Evolutionary conservation across 371 early-diverging fungal genomes (phyloP), one percentile per base, ranked within the genome.

Genomic region (Mortierella sp.): DNA sequence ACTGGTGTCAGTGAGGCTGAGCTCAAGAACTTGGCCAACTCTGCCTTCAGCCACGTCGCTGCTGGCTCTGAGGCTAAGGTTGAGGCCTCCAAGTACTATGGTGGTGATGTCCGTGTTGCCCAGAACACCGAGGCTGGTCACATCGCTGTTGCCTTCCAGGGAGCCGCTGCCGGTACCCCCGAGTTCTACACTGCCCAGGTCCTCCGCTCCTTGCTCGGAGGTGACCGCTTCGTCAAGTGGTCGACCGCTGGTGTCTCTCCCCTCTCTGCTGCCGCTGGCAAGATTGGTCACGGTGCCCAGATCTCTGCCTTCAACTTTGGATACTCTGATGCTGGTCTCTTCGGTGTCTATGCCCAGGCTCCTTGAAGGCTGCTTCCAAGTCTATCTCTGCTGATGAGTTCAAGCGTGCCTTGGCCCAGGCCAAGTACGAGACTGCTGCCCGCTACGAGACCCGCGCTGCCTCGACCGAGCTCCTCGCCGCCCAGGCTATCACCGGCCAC

Each of bases 261-360:
- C 34, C 92, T 98, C 72, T 91, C 95, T 75, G 90, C 91, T 76
- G 90, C 94, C 57, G 93, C 96, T 73, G 88, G 92, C 82, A 89
- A 91, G 88, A 86, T 91, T 47, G 86, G 89, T 50, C 77, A 88
- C 72, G 92, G 89, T 80, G 88, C 94, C 74, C 70, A 89, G 52
- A 91, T 96, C 77, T 88, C 93, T 83, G 94, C 97, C 60, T 97
- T 99, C 92, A 94, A 95, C 89, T 89, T 93, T 76, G 91, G 95
- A 45, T 98, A 98, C 93, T 95, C 97, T 31, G 98, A 98, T 90
- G 96, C 98, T 76, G 98, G 97, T 81, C 92, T 99, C 74, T 94
- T 98, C 83, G 99, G 98, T 80, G 89, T 98, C 78, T 90, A 94
- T 74, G 92, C 95, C 47, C 89, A 94, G 60, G 93, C 95, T 90